Conservation (phyloP, 768 basidiomycete species). For the Lactarius tabidus region DNA sequence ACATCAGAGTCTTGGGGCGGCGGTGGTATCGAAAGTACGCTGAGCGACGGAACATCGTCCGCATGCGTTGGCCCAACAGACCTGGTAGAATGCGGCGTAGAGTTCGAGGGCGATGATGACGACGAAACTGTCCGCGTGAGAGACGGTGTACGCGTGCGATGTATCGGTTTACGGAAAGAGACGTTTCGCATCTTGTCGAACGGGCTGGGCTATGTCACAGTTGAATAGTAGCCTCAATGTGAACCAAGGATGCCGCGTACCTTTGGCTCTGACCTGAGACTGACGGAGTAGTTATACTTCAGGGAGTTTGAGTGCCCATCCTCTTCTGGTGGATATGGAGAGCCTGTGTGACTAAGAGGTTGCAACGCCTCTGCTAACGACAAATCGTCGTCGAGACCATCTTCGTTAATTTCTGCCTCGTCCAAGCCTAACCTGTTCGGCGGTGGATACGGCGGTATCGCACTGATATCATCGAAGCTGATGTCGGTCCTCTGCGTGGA, state of each 20-base stretch:
- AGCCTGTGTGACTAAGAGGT: slow-evolving; percentile 51
- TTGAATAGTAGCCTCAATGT: slow-evolving; percentile 1
- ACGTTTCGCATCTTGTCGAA: slow-evolving; percentile 62
- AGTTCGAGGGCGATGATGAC: slow-evolving; percentile 56
- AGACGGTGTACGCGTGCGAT: slow-evolving; percentile 60
- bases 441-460: slow-evolving; percentile 51
- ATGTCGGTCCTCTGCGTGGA: slow-evolving; percentile 6
- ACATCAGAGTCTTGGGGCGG: slow-evolving; percentile 21
- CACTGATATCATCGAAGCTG: slow-evolving; percentile 55
- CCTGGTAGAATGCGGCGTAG: slow-evolving; percentile 44
- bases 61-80: slow-evolving; percentile 14
- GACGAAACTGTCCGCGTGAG: slow-evolving; percentile 58
- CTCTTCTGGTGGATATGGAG: slow-evolving; percentile 40
- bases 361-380: slow-evolving; percentile 57
- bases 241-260: slow-evolving; percentile 31
- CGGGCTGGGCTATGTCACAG: slow-evolving; percentile 50
- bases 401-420: slow-evolving; percentile 27
- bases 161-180: slow-evolving; percentile 47
- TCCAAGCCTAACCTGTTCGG: slow-evolving; percentile 29
- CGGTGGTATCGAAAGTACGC: slow-evolving; percentile 21
- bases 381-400: slow-evolving; percentile 37
- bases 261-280: slow-evolving; percentile 58
- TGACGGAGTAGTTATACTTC: slow-evolving; percentile 57
- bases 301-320: slow-evolving; percentile 40
- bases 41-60: slow-evolving; percentile 11